Evolutionary conservation across 768 basidiomycete species (phyloP), one percentile per base, ranked within the genome.

Genomic region (Mycena polygramma): DNA sequence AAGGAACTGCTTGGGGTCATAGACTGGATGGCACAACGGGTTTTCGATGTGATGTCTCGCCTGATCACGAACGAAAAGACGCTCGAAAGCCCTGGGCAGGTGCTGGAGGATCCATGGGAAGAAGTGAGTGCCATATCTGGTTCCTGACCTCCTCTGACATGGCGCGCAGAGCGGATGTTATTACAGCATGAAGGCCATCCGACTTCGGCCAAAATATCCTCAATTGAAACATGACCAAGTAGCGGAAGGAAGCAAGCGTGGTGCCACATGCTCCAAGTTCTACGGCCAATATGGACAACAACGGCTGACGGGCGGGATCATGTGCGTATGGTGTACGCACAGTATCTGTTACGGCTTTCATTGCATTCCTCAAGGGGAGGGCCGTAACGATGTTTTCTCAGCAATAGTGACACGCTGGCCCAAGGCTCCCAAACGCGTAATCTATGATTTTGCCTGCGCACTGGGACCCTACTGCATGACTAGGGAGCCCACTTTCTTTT

Each of bases 301-400:
- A 36, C 61, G 70, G 0, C 72, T 79, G 2, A 80, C 77, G 0
- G 79, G 80, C 8, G 79, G 80, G 4, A 76, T 81, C 4, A 79
- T 79, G 77, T 75, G 73, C 9, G 69, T 68, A 8, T 82, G 80
- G 80, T 81, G 79, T 53, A 78, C 78, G 0, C 80, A 81, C 65
- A 76, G 75, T 54, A 74, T 80, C 2, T 74, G 77, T 55, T 80
- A 80, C 69, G 79, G 81, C 1, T 82, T 81, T 63, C 79, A 81
- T 46, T 78, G 76, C 65, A 84, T 83, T 36, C 82, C 81, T 0
- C 54, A 68, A 11, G 78, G 74, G 2, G 83, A 83, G 68, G 82
- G 82, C 5, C 49, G 79, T 1, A 82, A 84, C 63, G 79, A 83
- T 71, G 80, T 83, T 0, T 84, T 84, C 66, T 82, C 79, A 6